Evolutionary conservation across 768 basidiomycete genomes (phyloP), one percentile per base, ranked within the genome.

Genomic region (Boletus speciosus): DNA sequence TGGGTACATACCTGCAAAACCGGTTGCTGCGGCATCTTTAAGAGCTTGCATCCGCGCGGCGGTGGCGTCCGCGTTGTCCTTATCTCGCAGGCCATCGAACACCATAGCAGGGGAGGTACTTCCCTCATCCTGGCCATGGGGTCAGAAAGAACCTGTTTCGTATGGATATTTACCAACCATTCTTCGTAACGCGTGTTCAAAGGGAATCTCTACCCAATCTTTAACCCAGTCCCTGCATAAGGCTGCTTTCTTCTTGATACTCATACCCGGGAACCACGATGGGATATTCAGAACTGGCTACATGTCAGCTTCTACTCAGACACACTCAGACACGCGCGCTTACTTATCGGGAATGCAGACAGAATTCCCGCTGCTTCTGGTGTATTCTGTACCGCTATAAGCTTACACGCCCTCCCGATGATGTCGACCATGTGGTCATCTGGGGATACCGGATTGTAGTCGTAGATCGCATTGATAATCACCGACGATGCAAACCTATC

Each of bases 401-500:
- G 35, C 31, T 44, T 55, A n/a, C 36, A 42, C 19, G 21, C 52
- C 38, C 52, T 55, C 45, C 58, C 55, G 47, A 66, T 47, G 14
- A 58, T 48, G 25, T 54, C 32, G 34, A 57, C 47, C 35, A 52
- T 43, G 47, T 49, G 39, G 40, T 63, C 61, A 50, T 61, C 38
- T 21, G 42, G 27, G 16, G 54, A 63, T 15, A 25, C 12, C 25
- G 56, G 56, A 42, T 65, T 58, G n/a, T 65, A 63, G 43, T 54
- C 61, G 35, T 66, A 49, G 41, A 55, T 31, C 15, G 54, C 52
- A 40, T 50, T 49, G 16, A 62, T 52, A 11, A 68, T 63, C 48
- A 74, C 70, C 59, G 73, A 56, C 61, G 63, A 21, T 14, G 51
- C 41, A 25, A 53, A 56, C 39, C 57, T 65, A 45, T 43, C 29